Evolutionary conservation across 345 rosid species (phyloP).

Genomic region (Lepidium sativum): DNA sequence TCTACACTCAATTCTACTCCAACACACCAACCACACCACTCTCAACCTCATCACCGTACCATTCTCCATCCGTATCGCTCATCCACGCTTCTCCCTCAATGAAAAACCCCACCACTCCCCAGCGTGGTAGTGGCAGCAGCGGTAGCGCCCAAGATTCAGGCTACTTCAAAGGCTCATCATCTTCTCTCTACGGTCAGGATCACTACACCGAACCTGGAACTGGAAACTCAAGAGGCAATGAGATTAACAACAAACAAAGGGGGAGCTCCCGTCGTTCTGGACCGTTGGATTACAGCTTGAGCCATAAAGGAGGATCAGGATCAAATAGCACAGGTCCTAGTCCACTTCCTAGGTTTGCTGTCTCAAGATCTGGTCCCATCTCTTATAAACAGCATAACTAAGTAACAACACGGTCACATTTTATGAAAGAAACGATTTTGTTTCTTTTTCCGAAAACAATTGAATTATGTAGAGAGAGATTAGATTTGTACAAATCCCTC

Average conservation of each 20-base stretch:
- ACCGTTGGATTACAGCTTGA: slow-evolving; percentile 79
- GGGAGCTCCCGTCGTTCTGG: slow-evolving; percentile 77
- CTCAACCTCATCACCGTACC: slow-evolving; percentile 46
- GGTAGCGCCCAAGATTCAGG: slow-evolving; percentile 44
- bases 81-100: slow-evolving; percentile 63
- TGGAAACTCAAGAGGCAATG: slow-evolving; percentile 40
- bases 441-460: too few relatives aligned
- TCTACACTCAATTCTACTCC: slow-evolving; percentile 80
- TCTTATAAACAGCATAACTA: slow-evolving; percentile 57
- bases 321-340: slow-evolving; percentile 80
- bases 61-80: slow-evolving; percentile 64
- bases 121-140: slow-evolving; percentile 34
- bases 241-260: slow-evolving; percentile 33
- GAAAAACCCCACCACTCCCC: slow-evolving; percentile 76
- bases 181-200: slow-evolving; percentile 52
- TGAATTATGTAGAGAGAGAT: slow-evolving; percentile 3
- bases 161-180: slow-evolving; percentile 71
- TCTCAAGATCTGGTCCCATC: slow-evolving; percentile 93
- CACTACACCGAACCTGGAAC: slow-evolving; percentile 38
- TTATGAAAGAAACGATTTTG: too few relatives aligned
- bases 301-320: slow-evolving; percentile 71
- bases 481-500: slow-evolving; percentile 22
- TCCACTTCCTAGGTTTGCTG: slow-evolving; percentile 87
- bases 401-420: slow-evolving; percentile 2
- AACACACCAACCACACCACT: slow-evolving; percentile 50